Percentiles rank a stretch among this genome's conserved stretches.
These are phyloP conservation scores for Termitomyces sp. DNA, from an alignment of 768 basidiomycete genomes.

Conservation along the genomic window DNA sequence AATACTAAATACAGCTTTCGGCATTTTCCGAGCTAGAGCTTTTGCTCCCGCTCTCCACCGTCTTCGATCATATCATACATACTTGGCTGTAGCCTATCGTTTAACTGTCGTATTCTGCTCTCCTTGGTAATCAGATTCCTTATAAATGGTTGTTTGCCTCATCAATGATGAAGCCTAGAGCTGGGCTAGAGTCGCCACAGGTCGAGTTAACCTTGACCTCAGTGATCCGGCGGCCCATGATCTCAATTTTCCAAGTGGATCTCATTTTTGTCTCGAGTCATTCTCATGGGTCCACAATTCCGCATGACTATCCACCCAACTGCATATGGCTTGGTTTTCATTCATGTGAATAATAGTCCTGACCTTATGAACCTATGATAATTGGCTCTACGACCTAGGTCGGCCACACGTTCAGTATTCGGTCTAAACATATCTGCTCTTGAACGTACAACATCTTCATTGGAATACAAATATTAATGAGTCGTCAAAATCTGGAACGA, in stretches of 20 bases:
- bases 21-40: slow-evolving; percentile 11
- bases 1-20: slow-evolving; percentile 16
- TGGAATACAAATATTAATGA: not conserved
- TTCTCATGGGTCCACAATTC: not conserved
- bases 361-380: not conserved
- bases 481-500: not conserved
- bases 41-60: not conserved
- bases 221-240: not conserved
- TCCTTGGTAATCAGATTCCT: not conserved
- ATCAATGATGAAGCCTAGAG: not conserved
- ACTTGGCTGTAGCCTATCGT: too few species aligned
- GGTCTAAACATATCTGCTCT: not conserved
- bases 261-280: not conserved
- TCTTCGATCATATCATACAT: too few species aligned
- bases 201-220: not conserved
- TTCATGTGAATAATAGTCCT: not conserved
- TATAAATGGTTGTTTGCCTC: not conserved
- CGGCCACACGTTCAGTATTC: not conserved
- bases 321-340: not conserved
- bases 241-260: not conserved
- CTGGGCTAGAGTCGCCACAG: not conserved
- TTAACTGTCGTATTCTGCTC: not conserved
- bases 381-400: not conserved
- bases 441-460: not conserved
- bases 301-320: not conserved